Percentiles rank a stretch among this genome's conserved stretches.
Evolutionary conservation across 139 green algal species (phyloP).

Genomic region (Nannochloris sp.): DNA sequence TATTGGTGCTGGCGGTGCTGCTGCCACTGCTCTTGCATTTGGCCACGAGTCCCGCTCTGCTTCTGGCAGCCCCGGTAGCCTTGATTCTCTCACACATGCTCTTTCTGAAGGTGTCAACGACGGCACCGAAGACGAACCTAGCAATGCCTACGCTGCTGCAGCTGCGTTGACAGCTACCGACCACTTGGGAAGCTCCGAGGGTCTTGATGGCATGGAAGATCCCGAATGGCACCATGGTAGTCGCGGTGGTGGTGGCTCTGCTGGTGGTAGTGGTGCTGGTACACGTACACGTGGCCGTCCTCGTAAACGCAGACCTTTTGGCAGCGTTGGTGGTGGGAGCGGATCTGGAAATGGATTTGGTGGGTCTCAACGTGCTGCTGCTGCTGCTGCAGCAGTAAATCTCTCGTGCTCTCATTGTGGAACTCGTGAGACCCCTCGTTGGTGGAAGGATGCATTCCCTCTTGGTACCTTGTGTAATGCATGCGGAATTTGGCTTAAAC

Average conservation of each 20-base stretch:
- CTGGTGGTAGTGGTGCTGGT: too few species aligned
- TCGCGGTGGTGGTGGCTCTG: too few species aligned
- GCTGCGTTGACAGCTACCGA: neutral
- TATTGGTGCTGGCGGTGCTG: neutral
- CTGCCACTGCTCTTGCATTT: neutral
- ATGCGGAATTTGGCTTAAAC: slow-evolving; percentile 34
- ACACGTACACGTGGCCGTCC: neutral
- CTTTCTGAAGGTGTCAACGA: neutral
- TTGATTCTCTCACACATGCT: neutral
- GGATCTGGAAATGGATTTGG: too few species aligned
- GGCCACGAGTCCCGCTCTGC: neutral
- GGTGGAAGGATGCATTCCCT: slow-evolving; percentile 28
- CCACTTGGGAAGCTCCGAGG: neutral
- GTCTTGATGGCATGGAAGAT: neutral
- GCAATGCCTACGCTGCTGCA: too few species aligned
- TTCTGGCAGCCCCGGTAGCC: neutral
- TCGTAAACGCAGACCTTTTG: neutral
- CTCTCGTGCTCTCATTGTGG: slow-evolving; percentile 21
- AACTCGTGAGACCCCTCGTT: slow-evolving; percentile 19
- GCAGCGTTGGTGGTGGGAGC: neutral
- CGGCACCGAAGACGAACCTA: neutral
- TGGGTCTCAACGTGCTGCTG: neutral
- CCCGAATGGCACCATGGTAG: neutral
- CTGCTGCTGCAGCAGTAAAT: too few species aligned
- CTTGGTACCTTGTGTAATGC: slow-evolving; percentile 26